Evolutionary conservation across 2,329 filamentous ascomycete species (phyloP), one percentile per base, ranked within the genome.

Genomic region (Elsinoe batatas): DNA sequence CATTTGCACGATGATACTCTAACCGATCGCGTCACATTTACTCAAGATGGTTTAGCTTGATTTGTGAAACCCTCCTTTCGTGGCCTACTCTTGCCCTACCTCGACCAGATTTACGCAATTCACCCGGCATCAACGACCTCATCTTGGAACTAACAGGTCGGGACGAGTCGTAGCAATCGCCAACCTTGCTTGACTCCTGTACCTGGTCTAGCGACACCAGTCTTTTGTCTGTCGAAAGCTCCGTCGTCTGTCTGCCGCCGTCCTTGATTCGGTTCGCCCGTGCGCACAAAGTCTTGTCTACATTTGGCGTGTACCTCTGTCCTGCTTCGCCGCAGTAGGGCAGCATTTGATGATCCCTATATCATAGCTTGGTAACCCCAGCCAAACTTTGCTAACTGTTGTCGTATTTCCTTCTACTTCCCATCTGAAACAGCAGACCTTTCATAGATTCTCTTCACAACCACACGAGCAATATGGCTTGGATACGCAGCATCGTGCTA

Each of bases 251-350:
- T 42, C 38, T 22, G 38, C 38, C 38, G 38, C 38, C 38, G 38
- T 42, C 38, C 38, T 42, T 18, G 38, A 32, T 35, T 51, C 15
- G 32, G 17, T 18, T 38, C 40, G 47, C 32, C 47, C 47, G 47
- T 51, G 47, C 47, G 44, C 44, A 51, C 47, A 37, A 51, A 36
- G 33, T 20, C 33, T 51, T 51, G 47, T 51, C 47, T 51, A 20
- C 47, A 33, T 51, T 51, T 37, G 47, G 47, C 30, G 11, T 51
- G 47, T 38, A 36, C 18, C 18, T 38, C 32, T 51, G 32, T 18
- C 26, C 32, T 38, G 47, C n/a, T 38, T 26, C 37, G 35, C 32
- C 32, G 47, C 47, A 38, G 32, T 38, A 38, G 32, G 26, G 35
- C 32, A 51, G 17, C 18, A 13, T 44, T 44, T 36, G 47, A 26